These are phyloP conservation scores for Ogataea paraovalis DNA, from an alignment of 805 yeast genomes.

Conservation along the genomic window DNA sequence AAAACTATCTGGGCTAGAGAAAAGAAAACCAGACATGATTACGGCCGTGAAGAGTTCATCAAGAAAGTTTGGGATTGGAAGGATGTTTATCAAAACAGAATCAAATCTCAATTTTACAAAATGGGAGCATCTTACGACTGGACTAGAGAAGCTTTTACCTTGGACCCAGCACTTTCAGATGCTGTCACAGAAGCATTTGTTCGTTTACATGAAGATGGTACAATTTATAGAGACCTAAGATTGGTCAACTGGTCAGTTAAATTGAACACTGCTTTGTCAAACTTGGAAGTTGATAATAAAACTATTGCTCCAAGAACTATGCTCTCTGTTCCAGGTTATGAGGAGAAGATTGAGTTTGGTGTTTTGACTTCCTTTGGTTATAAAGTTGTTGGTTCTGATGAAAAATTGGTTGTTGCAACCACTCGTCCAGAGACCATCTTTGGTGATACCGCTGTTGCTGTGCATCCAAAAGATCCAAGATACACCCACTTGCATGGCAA, in stretches of 20 bases:
- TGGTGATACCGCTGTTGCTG: constrained; percentile 98
- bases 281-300: constrained; percentile 93
- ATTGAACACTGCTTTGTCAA: constrained; percentile 91
- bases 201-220: constrained; percentile 88
- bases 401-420: constrained; percentile 87
- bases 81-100: constrained; percentile 83
- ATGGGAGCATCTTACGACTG: constrained; percentile 98
- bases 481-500: constrained; percentile 95
- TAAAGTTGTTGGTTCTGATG: constrained; percentile 80
- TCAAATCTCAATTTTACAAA: constrained; percentile 76
- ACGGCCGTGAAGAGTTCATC: constrained; percentile 86
- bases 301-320: constrained; percentile 78
- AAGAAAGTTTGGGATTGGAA: constrained; percentile 98
- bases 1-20: constrained; percentile 89
- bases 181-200: constrained; percentile 92
- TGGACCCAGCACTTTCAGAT: constrained; percentile 69
- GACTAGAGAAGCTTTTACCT: constrained; percentile 90
- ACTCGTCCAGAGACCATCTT: constrained; percentile 98
- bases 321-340: constrained; percentile 85
- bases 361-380: constrained; percentile 94
- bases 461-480: constrained; percentile 92
- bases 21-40: constrained; percentile 88
- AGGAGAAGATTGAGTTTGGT: constrained; percentile 90
- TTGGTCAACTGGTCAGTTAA: constrained; percentile 96
- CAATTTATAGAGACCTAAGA: constrained; percentile 89